Conservation (phyloP, 2,329 filamentous ascomycete genomes). For the Ceratocystis colombiana region DNA sequence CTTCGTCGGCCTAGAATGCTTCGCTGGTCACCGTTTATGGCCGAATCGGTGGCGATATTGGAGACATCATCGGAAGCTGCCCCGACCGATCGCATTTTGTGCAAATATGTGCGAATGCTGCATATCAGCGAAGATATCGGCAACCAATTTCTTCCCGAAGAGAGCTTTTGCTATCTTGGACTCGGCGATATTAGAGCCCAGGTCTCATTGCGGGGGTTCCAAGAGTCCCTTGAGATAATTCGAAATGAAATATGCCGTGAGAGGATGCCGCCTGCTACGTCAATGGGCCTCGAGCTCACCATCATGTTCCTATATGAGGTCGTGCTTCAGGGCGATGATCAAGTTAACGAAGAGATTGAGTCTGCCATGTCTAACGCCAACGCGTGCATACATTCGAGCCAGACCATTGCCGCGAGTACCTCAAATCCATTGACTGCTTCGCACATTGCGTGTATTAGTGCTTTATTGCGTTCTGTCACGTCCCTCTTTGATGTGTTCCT, state of each 20-base stretch:
- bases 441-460: conserved; percentile 37
- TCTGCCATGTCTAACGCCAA: background rate
- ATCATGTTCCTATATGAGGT: conserved; percentile 69
- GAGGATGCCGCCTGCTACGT: conserved; percentile 46
- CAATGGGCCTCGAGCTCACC: conserved; percentile 54
- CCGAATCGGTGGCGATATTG: conserved; percentile 48
- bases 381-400: background rate
- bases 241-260: conserved; percentile 43
- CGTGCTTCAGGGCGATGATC: conserved; percentile 53
- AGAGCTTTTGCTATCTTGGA: conserved; percentile 44
- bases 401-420: background rate
- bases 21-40: conserved; percentile 51
- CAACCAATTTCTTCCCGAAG: conserved; percentile 56
- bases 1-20: conserved; percentile 52
- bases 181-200: conserved; percentile 55
- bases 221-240: conserved; percentile 54
- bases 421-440: conserved; percentile 29
- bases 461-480: conserved; percentile 30
- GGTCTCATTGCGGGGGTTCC: conserved; percentile 54
- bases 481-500: conserved; percentile 54
- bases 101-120: conserved; percentile 50
- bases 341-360: conserved; percentile 37
- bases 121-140: conserved; percentile 59
- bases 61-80: conserved; percentile 45
- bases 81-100: conserved; percentile 48